Evolutionary conservation across 352 stramenopile genomes (phyloP).

Genomic region (Phytophthora cryptogea): DNA sequence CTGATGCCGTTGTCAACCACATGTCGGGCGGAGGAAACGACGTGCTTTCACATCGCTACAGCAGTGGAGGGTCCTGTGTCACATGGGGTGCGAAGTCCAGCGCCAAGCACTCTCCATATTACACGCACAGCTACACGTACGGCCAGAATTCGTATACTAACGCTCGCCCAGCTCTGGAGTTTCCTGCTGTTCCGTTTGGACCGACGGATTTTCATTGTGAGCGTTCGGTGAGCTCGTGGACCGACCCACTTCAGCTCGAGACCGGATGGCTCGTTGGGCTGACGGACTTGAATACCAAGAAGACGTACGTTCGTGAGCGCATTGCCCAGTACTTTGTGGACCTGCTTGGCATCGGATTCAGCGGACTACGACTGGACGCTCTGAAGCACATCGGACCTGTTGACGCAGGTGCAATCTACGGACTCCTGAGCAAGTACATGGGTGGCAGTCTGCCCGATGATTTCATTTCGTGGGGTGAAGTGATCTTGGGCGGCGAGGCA

Average conservation of each 20-base stretch:
- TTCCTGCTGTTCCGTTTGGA: constrained; percentile 57
- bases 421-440: constrained; percentile 56
- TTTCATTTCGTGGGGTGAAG: constrained; percentile 68
- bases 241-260: constrained; percentile 41
- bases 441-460: constrained; percentile 60
- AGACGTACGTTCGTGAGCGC: constrained; percentile 58
- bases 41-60: constrained; percentile 40
- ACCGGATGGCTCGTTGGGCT: constrained; percentile 51
- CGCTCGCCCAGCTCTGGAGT: constrained; percentile 52
- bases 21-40: constrained; percentile 58
- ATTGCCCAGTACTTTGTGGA: constrained; percentile 81
- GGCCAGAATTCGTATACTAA: constrained; percentile 49
- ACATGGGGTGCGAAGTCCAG: constrained; percentile 47
- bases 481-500: constrained; percentile 43
- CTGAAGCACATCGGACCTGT: constrained; percentile 65
- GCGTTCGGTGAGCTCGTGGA: constrained; percentile 43
- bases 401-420: constrained; percentile 58
- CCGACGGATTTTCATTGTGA: constrained; percentile 73
- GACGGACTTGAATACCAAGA: constrained; percentile 61
- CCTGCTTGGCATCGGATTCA: constrained; percentile 69
- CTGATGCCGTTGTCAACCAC: constrained; percentile 67
- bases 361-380: constrained; percentile 67
- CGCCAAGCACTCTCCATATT: constrained; percentile 46
- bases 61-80: constrained; percentile 26
- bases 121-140: constrained; percentile 52